Conservation (phyloP, 2,329 filamentous ascomycete species). For the Periconia sp. region DNA sequence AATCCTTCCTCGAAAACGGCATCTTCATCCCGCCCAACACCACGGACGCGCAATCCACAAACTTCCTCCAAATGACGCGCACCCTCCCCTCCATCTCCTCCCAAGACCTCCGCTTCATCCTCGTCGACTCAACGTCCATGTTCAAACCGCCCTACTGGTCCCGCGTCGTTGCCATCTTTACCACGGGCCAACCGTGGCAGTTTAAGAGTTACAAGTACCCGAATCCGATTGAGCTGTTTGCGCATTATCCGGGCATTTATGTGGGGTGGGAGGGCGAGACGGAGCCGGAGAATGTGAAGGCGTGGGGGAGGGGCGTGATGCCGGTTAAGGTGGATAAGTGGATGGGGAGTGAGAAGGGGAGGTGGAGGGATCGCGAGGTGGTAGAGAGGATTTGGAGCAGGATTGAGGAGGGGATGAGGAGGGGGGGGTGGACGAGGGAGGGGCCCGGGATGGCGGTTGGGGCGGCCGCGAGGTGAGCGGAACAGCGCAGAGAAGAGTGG, state of each 20-base stretch:
- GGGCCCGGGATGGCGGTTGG: conserved; percentile 52
- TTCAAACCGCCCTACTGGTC: conserved; percentile 99
- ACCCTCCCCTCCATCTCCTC: conserved; percentile 67
- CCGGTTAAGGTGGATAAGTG: conserved; percentile 83
- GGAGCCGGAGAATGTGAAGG: conserved; percentile 73
- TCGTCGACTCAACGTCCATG: conserved; percentile 88
- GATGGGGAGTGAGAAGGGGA: conserved; percentile 53
- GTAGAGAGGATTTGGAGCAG: conserved; percentile 90
- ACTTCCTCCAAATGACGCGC: conserved; percentile 84
- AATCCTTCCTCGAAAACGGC: conserved; percentile 86
- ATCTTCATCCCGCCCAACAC: conserved; percentile 76
- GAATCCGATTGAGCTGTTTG: conserved; percentile 83
- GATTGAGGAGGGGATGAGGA: conserved; percentile 85
- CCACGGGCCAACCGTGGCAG: conserved; percentile 96
- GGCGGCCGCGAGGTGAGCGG: neutral
- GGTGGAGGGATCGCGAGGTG: conserved; percentile 89
- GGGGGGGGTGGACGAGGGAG: conserved; percentile 79
- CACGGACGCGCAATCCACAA: conserved; percentile 63
- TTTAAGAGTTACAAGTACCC: conserved; percentile 99
- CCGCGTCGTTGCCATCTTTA: conserved; percentile 93
- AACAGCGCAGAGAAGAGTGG: neutral
- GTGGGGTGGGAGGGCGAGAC: conserved; percentile 89
- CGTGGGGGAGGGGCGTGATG: conserved; percentile 84
- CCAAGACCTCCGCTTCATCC: conserved; percentile 85
- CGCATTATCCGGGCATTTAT: conserved; percentile 82